Base-by-base conservation (phyloP, 1,284 basidiomycete genomes). In the Ceratobasidium sp. region DNA sequence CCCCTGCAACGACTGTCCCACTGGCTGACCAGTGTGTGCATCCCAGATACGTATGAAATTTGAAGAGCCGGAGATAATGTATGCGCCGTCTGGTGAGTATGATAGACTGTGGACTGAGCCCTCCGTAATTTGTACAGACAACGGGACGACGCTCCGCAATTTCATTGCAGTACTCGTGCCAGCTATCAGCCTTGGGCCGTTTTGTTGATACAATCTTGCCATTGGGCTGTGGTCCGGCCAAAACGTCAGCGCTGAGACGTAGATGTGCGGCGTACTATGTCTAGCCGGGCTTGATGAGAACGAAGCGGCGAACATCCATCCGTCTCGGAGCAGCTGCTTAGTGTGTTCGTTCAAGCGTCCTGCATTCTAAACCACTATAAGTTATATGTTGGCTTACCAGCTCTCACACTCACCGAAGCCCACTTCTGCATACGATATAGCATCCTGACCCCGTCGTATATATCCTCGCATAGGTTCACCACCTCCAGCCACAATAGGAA, bases 401-500 rank as follows among this genome's bases (percentile, higher is more conserved):
- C n/a, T n/a, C n/a, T n/a, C n/a, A n/a, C n/a, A n/a, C n/a, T n/a
- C n/a, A n/a, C n/a, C n/a, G n/a, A n/a, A n/a, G n/a, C n/a, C n/a
- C n/a, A n/a, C n/a, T n/a, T n/a, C n/a, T n/a, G n/a, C n/a, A n/a
- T n/a, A n/a, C n/a, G n/a, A n/a, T n/a, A n/a, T n/a, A n/a, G n/a
- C n/a, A n/a, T n/a, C n/a, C n/a, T n/a, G n/a, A n/a, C n/a, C n/a
- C n/a, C n/a, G n/a, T n/a, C n/a, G n/a, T n/a, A n/a, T n/a, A n/a
- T n/a, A n/a, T 9, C 44, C 17, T 46, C 44, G 44, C 9, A 12
- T 46, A n/a, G 12, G 20, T 57, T 13, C 56, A 10, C n/a, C 28
- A 57, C 56, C 56, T 57, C 56, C 56, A 57, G 12, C 56, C 56
- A 57, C n/a, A 57, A n/a, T n/a, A 57, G 28, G 9, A 57, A 28